Evolutionary conservation across 2,329 filamentous ascomycete species (phyloP).

Genomic region (Fusarium incarnatum): DNA sequence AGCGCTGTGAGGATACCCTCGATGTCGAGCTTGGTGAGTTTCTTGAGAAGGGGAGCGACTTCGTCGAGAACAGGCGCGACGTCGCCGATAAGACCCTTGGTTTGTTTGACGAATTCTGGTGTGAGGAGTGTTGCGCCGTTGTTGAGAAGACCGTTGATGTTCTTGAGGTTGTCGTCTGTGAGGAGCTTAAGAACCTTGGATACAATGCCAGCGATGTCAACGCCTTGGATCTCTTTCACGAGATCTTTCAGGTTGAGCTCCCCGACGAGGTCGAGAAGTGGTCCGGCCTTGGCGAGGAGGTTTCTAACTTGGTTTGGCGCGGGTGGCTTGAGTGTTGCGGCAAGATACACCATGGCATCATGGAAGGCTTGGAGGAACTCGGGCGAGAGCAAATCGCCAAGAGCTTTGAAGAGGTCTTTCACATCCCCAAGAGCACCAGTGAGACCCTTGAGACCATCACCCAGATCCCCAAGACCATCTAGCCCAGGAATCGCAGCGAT

Average conservation of each 20-base stretch:
- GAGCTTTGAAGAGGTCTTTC: conserved; percentile 44
- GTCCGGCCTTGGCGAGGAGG: conserved; percentile 46
- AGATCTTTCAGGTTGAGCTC: conserved; percentile 52
- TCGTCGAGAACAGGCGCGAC: conserved; percentile 50
- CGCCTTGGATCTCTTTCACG: conserved; percentile 47
- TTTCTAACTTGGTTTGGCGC: conserved; percentile 48
- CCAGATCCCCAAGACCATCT: conserved; percentile 31
- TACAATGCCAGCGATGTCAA: conserved; percentile 50
- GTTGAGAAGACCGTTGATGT: conserved; percentile 50
- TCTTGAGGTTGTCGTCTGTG: conserved; percentile 48
- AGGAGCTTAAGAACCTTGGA: conserved; percentile 49
- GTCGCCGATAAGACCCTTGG: conserved; percentile 41
- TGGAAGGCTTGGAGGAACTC: conserved; percentile 56
- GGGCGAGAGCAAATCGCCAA: conserved; percentile 50
- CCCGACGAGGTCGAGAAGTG: conserved; percentile 47
- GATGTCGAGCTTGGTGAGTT: conserved; percentile 50
- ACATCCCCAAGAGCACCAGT: conserved; percentile 43
- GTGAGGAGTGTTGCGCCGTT: conserved; percentile 55
- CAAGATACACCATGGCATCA: conserved; percentile 57
- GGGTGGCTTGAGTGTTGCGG: conserved; percentile 53
- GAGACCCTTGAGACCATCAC: conserved; percentile 41
- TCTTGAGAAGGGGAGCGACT: conserved; percentile 49
- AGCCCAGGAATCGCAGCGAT: conserved; percentile 28
- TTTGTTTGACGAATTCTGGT: conserved; percentile 37
- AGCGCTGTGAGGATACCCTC: conserved; percentile 47